Conservation (phyloP, 2,329 filamentous ascomycete species). For the Pezicula radicicola region DNA sequence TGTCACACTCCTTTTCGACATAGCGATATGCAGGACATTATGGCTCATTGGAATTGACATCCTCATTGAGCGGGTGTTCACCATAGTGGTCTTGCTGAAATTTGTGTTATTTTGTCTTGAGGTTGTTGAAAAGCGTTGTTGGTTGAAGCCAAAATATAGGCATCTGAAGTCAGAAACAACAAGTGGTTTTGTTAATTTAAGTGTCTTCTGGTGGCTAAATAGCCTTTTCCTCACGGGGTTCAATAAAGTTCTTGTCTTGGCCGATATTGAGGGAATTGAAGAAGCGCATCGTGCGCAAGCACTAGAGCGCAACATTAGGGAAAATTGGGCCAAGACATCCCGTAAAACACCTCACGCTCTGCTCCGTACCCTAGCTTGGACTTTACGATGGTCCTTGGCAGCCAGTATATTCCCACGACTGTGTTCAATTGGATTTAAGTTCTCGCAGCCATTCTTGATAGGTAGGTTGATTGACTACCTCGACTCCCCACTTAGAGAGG, state of each 20-base stretch:
- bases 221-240: not conserved
- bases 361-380: not conserved
- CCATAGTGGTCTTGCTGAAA: not conserved
- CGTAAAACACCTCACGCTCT: not conserved
- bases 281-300: not conserved
- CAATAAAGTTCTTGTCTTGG: not conserved
- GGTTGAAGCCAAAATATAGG: not conserved
- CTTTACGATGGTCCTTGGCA: not conserved
- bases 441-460: not conserved
- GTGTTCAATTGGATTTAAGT: not conserved
- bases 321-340: not conserved
- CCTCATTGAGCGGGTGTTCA: not conserved
- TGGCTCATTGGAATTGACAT: not conserved
- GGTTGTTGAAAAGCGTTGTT: not conserved
- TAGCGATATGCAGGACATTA: not conserved
- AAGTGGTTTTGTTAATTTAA: slow-evolving; percentile 3
- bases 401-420: not conserved
- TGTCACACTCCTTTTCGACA: not conserved
- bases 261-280: not conserved
- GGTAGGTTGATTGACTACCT: not conserved
- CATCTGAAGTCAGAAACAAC: slow-evolving; percentile 1
- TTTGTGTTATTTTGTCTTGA: not conserved
- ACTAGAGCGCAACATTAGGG: not conserved
- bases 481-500: not conserved
- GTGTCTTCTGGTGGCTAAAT: slow-evolving; percentile 7